Conservation (phyloP, 1,139 yeast genomes). For the Scheffersomyces stambukii region DNA sequence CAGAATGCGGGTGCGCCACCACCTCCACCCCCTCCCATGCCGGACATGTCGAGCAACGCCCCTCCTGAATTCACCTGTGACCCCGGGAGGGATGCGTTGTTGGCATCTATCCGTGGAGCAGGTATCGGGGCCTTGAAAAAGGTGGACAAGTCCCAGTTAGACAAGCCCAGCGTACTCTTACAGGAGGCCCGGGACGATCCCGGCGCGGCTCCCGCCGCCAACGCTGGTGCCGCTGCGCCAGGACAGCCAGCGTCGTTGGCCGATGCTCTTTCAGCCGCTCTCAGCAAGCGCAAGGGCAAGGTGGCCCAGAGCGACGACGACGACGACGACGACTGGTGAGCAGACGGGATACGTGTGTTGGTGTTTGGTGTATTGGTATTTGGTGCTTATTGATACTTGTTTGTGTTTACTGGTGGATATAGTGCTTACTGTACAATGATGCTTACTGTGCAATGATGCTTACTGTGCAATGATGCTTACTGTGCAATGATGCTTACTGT, state of each 20-base stretch:
- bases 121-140: constrained; percentile 56
- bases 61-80: constrained; percentile 37
- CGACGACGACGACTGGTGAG: constrained; percentile 48
- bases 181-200: constrained; percentile 70
- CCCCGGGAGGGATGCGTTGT: constrained; percentile 70
- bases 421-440: too few species aligned
- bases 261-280: constrained; percentile 84
- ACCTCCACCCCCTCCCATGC: constrained; percentile 34
- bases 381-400: background rate
- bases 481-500: too few species aligned
- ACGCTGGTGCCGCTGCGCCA: constrained; percentile 37
- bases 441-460: too few species aligned
- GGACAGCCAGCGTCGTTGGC: constrained; percentile 65
- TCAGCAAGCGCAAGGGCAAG: constrained; percentile 74
- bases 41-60: constrained; percentile 11
- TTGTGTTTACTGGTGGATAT: too few species aligned
- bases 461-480: too few species aligned
- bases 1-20: constrained; percentile 22
- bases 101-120: constrained; percentile 82
- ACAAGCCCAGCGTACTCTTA: constrained; percentile 66
- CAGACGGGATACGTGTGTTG: background rate
- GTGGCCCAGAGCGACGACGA: constrained; percentile 86
- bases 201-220: constrained; percentile 20
- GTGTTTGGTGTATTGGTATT: background rate
- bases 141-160: constrained; percentile 80